phyloP scores from a whole-genome alignment of 2,329 filamentous ascomycete genomes.

The Intubia oerlemansii region DNA sequence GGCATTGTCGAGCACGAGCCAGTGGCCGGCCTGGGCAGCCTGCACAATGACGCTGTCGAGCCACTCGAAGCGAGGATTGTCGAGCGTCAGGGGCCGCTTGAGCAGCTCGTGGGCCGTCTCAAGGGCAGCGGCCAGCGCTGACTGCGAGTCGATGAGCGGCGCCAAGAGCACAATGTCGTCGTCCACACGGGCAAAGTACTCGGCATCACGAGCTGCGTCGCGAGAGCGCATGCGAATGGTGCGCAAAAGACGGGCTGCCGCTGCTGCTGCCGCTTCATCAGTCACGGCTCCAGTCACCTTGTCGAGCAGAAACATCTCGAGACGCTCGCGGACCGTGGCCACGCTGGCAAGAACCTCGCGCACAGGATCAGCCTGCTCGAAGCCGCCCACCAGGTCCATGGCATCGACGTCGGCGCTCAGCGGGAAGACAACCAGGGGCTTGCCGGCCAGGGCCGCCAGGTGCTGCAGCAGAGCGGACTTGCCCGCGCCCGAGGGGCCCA shows the following conservation, averaged over 20 bases:
- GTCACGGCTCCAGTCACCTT: constrained; percentile 25
- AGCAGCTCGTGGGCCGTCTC: constrained; percentile 27
- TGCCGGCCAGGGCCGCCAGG: constrained; percentile 59
- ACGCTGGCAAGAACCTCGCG: constrained; percentile 46
- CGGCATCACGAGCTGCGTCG: constrained; percentile 16
- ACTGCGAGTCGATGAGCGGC: constrained; percentile 19
- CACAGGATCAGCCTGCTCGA: constrained; percentile 77
- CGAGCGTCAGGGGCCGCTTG: constrained; percentile 31
- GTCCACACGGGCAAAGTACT: constrained; percentile 17
- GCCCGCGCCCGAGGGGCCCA: constrained; percentile 66
- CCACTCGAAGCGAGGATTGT: constrained; percentile 82
- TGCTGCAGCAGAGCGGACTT: constrained; percentile 68
- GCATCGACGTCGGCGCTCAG: constrained; percentile 92
- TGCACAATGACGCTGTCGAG: constrained; percentile 81
- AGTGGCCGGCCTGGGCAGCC: constrained; percentile 66
- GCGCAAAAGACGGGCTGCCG: constrained; percentile 25
- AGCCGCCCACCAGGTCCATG: constrained; percentile 91
- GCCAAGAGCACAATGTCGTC: constrained; percentile 18
- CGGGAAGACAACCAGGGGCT: constrained; percentile 58
- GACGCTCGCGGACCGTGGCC: background rate
- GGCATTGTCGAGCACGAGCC: constrained; percentile 91
- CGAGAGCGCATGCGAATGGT: constrained; percentile 16
- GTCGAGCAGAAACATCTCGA: constrained; percentile 13
- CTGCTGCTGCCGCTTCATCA: constrained; percentile 17
- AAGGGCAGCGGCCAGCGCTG: constrained; percentile 24